Base-by-base conservation (phyloP, 345 rosid species). In the Passiflora organensis region DNA sequence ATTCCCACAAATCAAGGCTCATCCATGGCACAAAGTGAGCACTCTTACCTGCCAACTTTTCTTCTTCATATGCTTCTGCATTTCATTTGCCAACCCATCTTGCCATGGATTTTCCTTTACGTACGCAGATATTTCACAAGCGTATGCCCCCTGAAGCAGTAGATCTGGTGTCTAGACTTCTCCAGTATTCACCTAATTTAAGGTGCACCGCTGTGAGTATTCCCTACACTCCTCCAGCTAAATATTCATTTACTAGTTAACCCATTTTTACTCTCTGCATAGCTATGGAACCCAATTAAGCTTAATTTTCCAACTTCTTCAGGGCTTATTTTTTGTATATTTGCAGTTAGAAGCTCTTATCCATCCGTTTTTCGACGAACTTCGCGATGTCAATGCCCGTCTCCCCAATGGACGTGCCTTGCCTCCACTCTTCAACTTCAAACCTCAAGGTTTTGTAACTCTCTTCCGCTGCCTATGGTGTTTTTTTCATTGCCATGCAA, bases 141-240 rank as follows among this genome's bases (percentile, higher is more conserved):
- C 67, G 84, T 48, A 84, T 84, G 91, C 96, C 96, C 70, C 87
- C 96, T 20, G 93, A 87, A 78, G 96, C 96, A 22, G 79, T 87
- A 56, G 96, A 87, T 66, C 93, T 87, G 6, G 82, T 83, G 17
- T 87, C 96, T 32, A 76, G 96, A 63, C 83, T 87, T 55, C 83
- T 87, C 53, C 96, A 87, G 17, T 87, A 87, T 57, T 80, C 96
- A 43, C 96, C 96, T 0, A 84, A 87, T 45, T 82, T 84, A 41
- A 87, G 93, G 36, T 82, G 83, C 58, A 76, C 90, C 28, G 89
- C 90, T 17, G 96, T 87, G 34, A 79, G 89, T 84, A 53, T n/a
- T 43, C 37, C 9, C 36, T 25, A 20, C 45, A n/a, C 41, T 21
- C 23, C 18, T 32, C 46, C 32, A 10, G 25, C 20, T 9, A 15